These are phyloP conservation scores for Pyronema domesticum DNA, from an alignment of 495 filamentous ascomycete genomes.

Conservation along the genomic window DNA sequence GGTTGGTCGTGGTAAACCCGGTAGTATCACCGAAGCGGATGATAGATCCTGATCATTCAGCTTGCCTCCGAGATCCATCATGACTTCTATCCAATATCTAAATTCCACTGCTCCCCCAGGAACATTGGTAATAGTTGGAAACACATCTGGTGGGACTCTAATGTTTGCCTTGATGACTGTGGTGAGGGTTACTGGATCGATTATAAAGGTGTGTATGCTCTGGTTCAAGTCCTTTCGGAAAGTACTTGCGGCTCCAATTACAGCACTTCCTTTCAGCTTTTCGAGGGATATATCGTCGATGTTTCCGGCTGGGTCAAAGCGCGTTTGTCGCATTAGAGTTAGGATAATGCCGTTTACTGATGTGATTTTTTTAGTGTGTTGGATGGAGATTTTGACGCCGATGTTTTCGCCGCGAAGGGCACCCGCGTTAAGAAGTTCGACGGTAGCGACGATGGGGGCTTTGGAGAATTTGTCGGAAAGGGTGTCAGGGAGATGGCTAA, in stretches of 20 bases:
- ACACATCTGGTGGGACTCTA: conserved; percentile 72
- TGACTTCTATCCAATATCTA: conserved; percentile 79
- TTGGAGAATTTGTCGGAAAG: conserved; percentile 1
- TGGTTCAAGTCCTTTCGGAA: conserved; percentile 90
- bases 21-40: conserved; percentile 29
- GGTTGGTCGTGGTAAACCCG: conserved; percentile 30
- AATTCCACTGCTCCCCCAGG: conserved; percentile 87
- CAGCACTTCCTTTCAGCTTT: conserved; percentile 38
- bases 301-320: conserved; percentile 65
- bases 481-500: conserved; percentile 9
- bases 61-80: conserved; percentile 80
- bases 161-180: conserved; percentile 63
- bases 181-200: conserved; percentile 62
- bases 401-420: conserved; percentile 73
- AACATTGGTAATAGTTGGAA: conserved; percentile 77
- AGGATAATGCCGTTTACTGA: conserved; percentile 84
- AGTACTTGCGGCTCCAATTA: conserved; percentile 59
- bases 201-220: conserved; percentile 64
- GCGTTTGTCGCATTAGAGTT: conserved; percentile 78
- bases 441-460: conserved; percentile 57
- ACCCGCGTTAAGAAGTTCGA: conserved; percentile 65
- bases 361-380: conserved; percentile 71
- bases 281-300: conserved; percentile 28
- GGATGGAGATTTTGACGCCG: conserved; percentile 59
- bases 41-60: conserved; percentile 47